Percentiles rank a stretch among this genome's conserved stretches.
phyloP scores from a whole-genome alignment of 1,284 basidiomycete genomes.

The Ceratobasidium theobromae region DNA sequence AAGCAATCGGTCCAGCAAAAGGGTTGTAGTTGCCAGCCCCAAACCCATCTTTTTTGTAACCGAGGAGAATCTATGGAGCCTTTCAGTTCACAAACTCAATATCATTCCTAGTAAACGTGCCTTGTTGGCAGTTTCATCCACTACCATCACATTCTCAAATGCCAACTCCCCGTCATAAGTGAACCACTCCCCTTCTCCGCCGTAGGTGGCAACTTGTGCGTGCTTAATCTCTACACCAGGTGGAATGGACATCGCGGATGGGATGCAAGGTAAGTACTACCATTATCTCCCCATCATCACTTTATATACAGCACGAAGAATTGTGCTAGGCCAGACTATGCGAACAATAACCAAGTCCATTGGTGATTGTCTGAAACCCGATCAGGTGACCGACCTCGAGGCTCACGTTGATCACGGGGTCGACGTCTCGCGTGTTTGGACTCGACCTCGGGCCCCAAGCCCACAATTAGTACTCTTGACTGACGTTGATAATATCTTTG shows the following conservation, averaged over 20 bases:
- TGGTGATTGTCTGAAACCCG: background rate
- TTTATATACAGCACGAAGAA: background rate
- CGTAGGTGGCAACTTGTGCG: slow-evolving; percentile 7
- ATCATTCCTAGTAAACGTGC: too few species aligned
- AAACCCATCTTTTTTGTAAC: slow-evolving; percentile 27
- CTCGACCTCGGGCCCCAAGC: background rate
- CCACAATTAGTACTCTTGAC: too few species aligned
- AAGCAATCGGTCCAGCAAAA: slow-evolving; percentile 19
- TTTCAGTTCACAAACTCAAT: background rate
- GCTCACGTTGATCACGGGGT: background rate
- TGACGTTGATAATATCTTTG: background rate
- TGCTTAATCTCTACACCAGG: background rate
- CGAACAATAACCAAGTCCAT: slow-evolving; percentile 16
- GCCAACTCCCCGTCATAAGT: slow-evolving; percentile 17
- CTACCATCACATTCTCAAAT: slow-evolving; percentile 29
- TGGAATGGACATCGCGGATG: slow-evolving; percentile 7
- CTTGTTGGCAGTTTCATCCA: slow-evolving; percentile 20
- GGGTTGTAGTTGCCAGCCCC: slow-evolving; percentile 26
- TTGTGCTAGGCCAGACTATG: slow-evolving; percentile 5
- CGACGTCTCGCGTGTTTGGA: background rate
- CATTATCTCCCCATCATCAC: background rate
- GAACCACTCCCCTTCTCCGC: slow-evolving; percentile 17
- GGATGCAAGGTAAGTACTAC: background rate
- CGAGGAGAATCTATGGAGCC: slow-evolving; percentile 2
- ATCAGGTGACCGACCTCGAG: background rate